These are phyloP conservation scores for Acanthochlamys bracteata DNA, from an alignment of 106 monocot genomes.

Conservation along the genomic window DNA sequence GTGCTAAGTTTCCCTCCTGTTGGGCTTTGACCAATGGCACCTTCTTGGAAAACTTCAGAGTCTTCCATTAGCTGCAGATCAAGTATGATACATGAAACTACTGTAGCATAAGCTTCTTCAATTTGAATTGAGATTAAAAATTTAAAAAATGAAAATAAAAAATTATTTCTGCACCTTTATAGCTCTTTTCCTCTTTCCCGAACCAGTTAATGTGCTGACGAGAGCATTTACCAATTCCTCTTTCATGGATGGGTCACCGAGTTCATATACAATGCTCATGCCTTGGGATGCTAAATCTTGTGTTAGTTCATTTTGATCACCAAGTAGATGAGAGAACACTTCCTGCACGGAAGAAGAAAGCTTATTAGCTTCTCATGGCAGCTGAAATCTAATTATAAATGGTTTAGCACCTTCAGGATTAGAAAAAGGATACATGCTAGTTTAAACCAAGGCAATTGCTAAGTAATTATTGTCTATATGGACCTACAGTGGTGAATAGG, in stretches of 20 bases:
- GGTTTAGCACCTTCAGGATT: too few species aligned
- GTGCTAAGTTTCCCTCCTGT: slow-evolving; percentile 86
- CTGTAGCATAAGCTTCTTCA: not conserved
- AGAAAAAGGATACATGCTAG: too few species aligned
- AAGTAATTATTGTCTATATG: too few species aligned
- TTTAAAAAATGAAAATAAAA: slow-evolving; percentile 12
- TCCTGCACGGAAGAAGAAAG: slow-evolving; percentile 53
- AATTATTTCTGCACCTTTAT: slow-evolving; percentile 49
- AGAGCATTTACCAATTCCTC: slow-evolving; percentile 80
- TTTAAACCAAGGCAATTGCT: too few species aligned
- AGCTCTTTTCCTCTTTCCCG: slow-evolving; percentile 88
- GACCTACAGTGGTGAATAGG: too few species aligned
- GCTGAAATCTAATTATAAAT: too few species aligned
- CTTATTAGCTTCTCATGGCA: too few species aligned
- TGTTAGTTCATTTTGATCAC: slow-evolving; percentile 92
- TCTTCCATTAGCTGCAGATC: slow-evolving; percentile 65
- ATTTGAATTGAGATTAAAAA: not conserved
- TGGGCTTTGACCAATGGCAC: slow-evolving; percentile 65
- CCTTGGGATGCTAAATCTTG: slow-evolving; percentile 99
- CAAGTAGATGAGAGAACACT: slow-evolving; percentile 88
- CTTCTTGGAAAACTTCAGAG: slow-evolving; percentile 98
- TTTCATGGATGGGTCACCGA: slow-evolving; percentile 90
- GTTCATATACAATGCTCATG: slow-evolving; percentile 99
- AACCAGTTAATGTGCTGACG: slow-evolving; percentile 87
- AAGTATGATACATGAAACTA: slow-evolving; percentile 9